Base-by-base conservation (phyloP, 106 monocot species). In the Vanilla planifolia region DNA sequence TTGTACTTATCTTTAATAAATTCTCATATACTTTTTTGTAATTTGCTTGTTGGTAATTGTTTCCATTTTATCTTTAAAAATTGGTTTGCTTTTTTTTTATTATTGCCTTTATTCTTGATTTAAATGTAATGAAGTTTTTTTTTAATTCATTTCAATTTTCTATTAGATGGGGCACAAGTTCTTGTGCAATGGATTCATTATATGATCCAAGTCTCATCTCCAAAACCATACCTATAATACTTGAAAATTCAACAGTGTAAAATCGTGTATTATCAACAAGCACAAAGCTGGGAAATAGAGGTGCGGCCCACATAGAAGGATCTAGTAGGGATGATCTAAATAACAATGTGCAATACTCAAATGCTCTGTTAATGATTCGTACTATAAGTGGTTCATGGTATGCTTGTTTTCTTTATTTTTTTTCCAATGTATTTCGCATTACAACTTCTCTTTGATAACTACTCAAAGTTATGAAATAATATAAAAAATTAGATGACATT, bases 361-460 rank as follows among this genome's bases (percentile, higher is more conserved):
- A 86, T 61, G 74, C 65, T 13, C 66, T 96, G n/a, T 58, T 96
- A 48, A 87, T 96, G 61, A 96, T 90, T 55, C 90, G 86, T 51
- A 90, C 86, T 46, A 87, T 90, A 66, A 91, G 77, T 73, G 81
- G 90, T 65, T 80, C 95, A 58, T 96, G 95, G 95, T 96, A 81
- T 59, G 8, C 21, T 29, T 10, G 28, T 20, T 36, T 14, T 26
- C 21, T 10, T 36, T 41, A 4, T 34, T 57, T 57, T 33, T 35
- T 6, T 34, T 33, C 16, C 1, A 30, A 30, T 55, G n/a, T 55
- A 7, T 30, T 0, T 9, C 32, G 6, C 13, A 50, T 55, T 21
- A 21, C 39, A 20, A 59, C 14, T n/a, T 2, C 9, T 32, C 17
- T 22, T 34, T 11, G 8, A 19, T 3, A 59, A 46, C 3, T 59